Evolutionary conservation across 495 filamentous ascomycete genomes (phyloP), one percentile per base, ranked within the genome.

Genomic region (Pyrenula aspistea): DNA sequence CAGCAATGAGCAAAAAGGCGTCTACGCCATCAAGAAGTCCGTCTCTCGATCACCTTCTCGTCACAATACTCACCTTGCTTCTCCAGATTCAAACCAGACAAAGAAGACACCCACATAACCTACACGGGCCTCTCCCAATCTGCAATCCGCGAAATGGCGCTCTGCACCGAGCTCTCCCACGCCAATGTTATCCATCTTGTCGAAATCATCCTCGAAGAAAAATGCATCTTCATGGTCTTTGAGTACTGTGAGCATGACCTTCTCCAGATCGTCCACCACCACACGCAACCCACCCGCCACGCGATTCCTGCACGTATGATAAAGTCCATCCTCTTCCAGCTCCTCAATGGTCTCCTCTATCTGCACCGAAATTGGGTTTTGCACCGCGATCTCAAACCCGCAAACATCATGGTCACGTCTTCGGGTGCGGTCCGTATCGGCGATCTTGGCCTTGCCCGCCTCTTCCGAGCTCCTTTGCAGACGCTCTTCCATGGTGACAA

Each of bases 211-310:
- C 76, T 99, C 12, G 91, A 99, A 71, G 90, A 95, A 70, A 97
- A 96, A 72, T 96, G 91, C 74, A 99, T 99, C 65, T 97, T 91
- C 71, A 99, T 99, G 89, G 91, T 99, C 20, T 99, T 99, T 65
- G 93, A 97, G 70, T 99, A 96, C 66, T 92, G 91, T 61, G 93
- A 99, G 70, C 93, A 87, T 70, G 93, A 99, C 67, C 76, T 99
- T 49, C 77, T 99, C 8, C 94, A 97, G 69, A 97, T 99, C 59
- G 96, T 99, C 62, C 93, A 99, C 66, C 90, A 96, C 64, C 93
- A 99, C 72, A 92, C 89, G 1, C 88, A 94, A 57, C 87, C 88
- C 12, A 83, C 87, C 12, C 80, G 93, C 51, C 85, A 88, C 61
- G 83, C 88, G 24, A 97, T 98, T 59, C 91, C 91, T 0, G 88